Evolutionary conservation across 2,329 filamentous ascomycete species (phyloP), one percentile per base, ranked within the genome.

Genomic region (Calonectria pseudoturangicola): DNA sequence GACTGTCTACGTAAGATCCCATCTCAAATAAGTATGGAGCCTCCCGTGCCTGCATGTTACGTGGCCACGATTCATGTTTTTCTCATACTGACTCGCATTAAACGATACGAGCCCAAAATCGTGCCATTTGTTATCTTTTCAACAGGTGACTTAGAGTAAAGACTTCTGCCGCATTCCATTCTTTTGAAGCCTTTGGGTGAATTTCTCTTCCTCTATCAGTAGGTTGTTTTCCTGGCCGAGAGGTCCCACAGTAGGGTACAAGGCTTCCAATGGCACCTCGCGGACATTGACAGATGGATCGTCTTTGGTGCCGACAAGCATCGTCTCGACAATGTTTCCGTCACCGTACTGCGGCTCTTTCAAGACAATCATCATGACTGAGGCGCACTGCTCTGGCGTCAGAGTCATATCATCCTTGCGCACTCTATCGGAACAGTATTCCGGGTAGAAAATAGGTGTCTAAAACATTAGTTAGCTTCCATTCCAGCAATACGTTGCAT

Each of bases 261-360:
- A 18, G 3, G 66, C 36, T 41, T 60, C 66, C 0, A 68, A 16
- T 3, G 25, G 39, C 1, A 71, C 58, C 25, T 76, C 74, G 1
- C 66, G 56, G 0, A 72, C 51, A 43, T 70, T 21, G 4, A 76
- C 47, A 2, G 36, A 25, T 0, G 28, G 72, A 2, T 71, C 30
- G 0, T 76, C 72, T 2, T 67, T 71, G 10, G 65, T 70, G 2
- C 70, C 70, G 3, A 70, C 45, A 15, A 54, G n/a, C 73, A 76
- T 71, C 3, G 63, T 60, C 45, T 76, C 75, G 6, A 76, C 21
- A 0, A 76, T 72, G 12, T 75, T 73, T 5, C 75, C 74, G 4
- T 75, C 50, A 0, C 74, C 75, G 6, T 75, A 76, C 8, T 77
- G 30, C 0, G 73, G 47, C 2, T 76, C 69, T n/a, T 54, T 50